Conservation (phyloP, 805 yeast genomes). For the Allodekkera sacchari region DNA sequence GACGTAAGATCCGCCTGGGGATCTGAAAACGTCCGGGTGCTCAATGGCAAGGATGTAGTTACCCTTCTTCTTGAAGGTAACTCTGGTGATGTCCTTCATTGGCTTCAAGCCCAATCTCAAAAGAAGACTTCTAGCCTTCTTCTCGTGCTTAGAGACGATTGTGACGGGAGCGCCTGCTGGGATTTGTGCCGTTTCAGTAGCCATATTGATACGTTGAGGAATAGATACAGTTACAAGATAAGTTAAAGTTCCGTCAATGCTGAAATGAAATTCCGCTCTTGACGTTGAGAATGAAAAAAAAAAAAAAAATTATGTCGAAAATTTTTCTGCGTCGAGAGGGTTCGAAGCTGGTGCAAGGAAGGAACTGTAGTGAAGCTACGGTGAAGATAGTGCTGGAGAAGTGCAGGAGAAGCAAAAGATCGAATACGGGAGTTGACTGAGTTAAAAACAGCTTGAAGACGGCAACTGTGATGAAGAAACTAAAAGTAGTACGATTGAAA, state of each 20-base stretch:
- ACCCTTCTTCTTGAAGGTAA: slow-evolving; percentile 89
- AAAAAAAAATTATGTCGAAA: not conserved
- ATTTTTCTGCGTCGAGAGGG: not conserved
- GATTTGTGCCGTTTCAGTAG: slow-evolving; percentile 37
- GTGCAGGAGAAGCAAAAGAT: no score
- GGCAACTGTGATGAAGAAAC: no score
- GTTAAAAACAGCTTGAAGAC: no score
- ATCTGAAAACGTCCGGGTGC: slow-evolving; percentile 89
- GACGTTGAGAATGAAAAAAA: no score
- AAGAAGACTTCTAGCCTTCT: slow-evolving; percentile 89
- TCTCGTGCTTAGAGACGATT: slow-evolving; percentile 82
- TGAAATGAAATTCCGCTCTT: no score
- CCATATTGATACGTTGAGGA: slow-evolving; percentile 14
- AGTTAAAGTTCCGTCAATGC: slow-evolving; percentile 27
- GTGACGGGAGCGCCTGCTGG: slow-evolving; percentile 80
- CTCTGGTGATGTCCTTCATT: slow-evolving; percentile 89
- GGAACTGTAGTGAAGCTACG: no score
- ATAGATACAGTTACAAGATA: no score
- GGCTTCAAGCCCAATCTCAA: slow-evolving; percentile 83
- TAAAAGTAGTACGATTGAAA: no score
- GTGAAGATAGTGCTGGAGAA: no score
- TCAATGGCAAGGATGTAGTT: slow-evolving; percentile 88
- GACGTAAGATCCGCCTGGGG: slow-evolving; percentile 88
- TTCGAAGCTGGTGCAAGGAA: no score
- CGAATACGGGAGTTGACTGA: no score